Conservation (phyloP, 2,329 filamentous ascomycete species). For the Aschersonia sp. region DNA sequence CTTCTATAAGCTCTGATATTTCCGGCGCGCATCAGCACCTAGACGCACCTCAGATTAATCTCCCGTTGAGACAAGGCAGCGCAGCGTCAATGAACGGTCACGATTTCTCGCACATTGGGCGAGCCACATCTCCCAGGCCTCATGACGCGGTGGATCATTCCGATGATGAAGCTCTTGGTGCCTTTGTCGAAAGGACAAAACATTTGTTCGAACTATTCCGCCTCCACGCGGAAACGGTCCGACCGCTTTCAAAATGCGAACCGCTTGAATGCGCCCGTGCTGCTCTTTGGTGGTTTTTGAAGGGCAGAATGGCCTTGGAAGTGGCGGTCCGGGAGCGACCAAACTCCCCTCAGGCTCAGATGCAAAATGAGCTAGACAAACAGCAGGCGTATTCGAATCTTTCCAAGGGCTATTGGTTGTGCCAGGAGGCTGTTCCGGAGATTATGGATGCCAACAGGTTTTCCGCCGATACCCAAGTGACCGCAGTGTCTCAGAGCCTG, state of each 20-base stretch:
- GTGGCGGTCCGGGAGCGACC: conserved; percentile 51
- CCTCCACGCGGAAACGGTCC: conserved; percentile 60
- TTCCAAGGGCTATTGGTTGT: conserved; percentile 78
- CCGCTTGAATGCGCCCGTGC: conserved; percentile 56
- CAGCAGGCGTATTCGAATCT: conserved; percentile 77
- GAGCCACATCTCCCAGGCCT: conserved; percentile 21
- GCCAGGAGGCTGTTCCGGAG: conserved; percentile 36
- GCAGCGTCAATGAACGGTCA: conserved; percentile 11
- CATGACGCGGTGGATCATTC: conserved; percentile 28
- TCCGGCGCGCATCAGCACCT: conserved; percentile 14
- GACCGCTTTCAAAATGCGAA: conserved; percentile 47
- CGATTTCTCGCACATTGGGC: conserved; percentile 7
- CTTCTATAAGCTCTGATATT: conserved; percentile 18
- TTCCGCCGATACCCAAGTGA: conserved; percentile 29
- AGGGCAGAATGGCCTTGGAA: conserved; percentile 65
- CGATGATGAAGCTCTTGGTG: conserved; percentile 50
- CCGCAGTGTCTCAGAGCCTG: conserved; percentile 40
- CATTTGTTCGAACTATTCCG: conserved; percentile 66
- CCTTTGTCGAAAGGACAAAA: conserved; percentile 55
- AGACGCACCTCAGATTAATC: conserved; percentile 4
- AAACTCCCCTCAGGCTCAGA: conserved; percentile 31
- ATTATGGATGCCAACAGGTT: conserved; percentile 27
- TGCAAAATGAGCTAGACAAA: conserved; percentile 37
- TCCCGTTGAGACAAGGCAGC: conserved; percentile 10
- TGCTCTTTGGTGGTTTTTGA: conserved; percentile 80